Conservation (phyloP, 1,139 yeast species). For the Saccharomyces hybrid region DNA sequence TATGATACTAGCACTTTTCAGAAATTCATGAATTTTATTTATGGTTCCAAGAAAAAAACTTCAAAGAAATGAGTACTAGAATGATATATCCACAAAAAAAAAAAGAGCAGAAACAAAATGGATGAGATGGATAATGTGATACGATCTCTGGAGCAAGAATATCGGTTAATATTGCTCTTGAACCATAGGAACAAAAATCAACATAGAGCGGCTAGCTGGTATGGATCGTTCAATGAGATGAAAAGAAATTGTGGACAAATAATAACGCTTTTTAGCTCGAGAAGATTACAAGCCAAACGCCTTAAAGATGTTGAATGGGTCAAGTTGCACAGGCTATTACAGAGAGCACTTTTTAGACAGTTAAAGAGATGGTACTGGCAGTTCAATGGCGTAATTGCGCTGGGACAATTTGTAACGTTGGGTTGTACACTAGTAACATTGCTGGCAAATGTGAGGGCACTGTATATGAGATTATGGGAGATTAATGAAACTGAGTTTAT, state of each 20-base stretch:
- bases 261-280: constrained; percentile 17
- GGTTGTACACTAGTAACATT: constrained; percentile 64
- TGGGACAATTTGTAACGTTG: constrained; percentile 70
- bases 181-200: constrained; percentile 71
- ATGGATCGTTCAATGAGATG: constrained; percentile 58
- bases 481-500: constrained; percentile 17
- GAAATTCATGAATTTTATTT: not conserved
- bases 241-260: constrained; percentile 49
- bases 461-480: constrained; percentile 25
- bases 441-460: constrained; percentile 40
- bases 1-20: not conserved
- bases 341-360: not conserved
- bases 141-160: constrained; percentile 40
- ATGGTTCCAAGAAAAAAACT: not conserved
- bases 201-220: constrained; percentile 70
- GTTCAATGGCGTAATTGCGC: constrained; percentile 59
- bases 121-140: not conserved
- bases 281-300: constrained; percentile 5
- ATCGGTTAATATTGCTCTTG: constrained; percentile 48
- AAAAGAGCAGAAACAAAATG: not conserved
- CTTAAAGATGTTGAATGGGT: not conserved
- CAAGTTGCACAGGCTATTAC: not conserved
- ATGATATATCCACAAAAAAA: not conserved
- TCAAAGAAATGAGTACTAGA: not conserved
- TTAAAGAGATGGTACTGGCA: constrained; percentile 37